A percentile compares a stretch with the other conserved stretches of the same genome.
Evolutionary conservation across 1,284 basidiomycete genomes (phyloP).

Genomic region (Puccinia triticina): DNA sequence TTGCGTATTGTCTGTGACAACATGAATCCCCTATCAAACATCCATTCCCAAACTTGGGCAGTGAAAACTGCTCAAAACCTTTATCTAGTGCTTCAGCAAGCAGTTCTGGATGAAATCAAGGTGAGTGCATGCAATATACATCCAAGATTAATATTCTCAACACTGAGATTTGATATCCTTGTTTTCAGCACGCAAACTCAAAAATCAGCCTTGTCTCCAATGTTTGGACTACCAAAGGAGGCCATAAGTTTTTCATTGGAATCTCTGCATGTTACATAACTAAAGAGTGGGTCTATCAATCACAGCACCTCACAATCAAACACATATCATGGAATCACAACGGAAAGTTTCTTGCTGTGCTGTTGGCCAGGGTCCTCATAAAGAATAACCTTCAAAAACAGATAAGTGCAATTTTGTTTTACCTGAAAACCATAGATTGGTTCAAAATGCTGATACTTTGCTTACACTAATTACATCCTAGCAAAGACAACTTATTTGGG

Average conservation of each 20-base stretch:
- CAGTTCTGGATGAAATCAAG: no score
- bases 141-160: no score
- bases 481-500: neutral
- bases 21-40: neutral
- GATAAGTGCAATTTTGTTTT: neutral
- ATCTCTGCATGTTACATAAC: no score
- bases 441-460: neutral
- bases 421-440: neutral
- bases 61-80: neutral
- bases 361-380: no score
- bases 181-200: neutral
- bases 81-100: slow-evolving; percentile 4
- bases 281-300: slow-evolving; percentile 6
- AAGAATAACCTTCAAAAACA: no score
- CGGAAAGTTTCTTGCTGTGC: neutral
- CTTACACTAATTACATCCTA: neutral
- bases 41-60: neutral
- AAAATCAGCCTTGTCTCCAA: slow-evolving; percentile 4
- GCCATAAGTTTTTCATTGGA: no score
- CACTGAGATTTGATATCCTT: no score
- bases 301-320: neutral
- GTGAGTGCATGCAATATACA: neutral
- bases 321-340: slow-evolving; percentile 7
- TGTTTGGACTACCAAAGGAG: no score
- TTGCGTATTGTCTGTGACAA: neutral